Base-by-base conservation (phyloP, 176 grass and related monocot species). In the Oryza meyeriana region DNA sequence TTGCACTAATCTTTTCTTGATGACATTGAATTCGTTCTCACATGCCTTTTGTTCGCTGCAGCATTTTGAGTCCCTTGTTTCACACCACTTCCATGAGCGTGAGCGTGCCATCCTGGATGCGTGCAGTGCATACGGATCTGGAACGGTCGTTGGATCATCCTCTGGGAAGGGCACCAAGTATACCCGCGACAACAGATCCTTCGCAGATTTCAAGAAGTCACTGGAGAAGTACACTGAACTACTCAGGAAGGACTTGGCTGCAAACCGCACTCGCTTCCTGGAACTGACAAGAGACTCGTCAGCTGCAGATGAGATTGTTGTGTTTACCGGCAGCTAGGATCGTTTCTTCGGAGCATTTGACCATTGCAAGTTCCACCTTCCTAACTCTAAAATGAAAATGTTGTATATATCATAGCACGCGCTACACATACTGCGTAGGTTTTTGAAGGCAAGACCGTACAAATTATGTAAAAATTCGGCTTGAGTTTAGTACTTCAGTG, bases 41-140 rank as follows among this genome's bases (percentile, higher is more conserved):
- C 61, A 72, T 9, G 4, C 25, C 31, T 66, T 85, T 52, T 20
- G 6, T 48, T 33, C 58, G 25, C 35, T 85, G 74, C 79, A 94
- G 92, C 81, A 94, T 78, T 94, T 94, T 85, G 81, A 82, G 73
- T 74, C 58, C 64, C 85, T 92, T 41, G 87, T 89, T 7, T 22
- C 35, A 0, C 18, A 17, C 6, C 92, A 94, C 77, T 94, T 94
- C 75, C 33, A 31, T 5, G 66, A 77, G 13, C 71, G 77, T 29
- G 84, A 84, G 59, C 27, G 1, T 27, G 67, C 10, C 30, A 89
- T 94, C 66, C 85, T 91, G 16, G 61, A 85, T 5, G 69, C 89
- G 4, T 94, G 85, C 22, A 67, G 31, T 16, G 74, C 81, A 72
- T 94, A 92, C 81, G 61, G 85, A 29, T 77, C 83, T 24, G 92